Evolutionary conservation across 352 stramenopile genomes (phyloP).

Genomic region (Globisporangium cederbergense): DNA sequence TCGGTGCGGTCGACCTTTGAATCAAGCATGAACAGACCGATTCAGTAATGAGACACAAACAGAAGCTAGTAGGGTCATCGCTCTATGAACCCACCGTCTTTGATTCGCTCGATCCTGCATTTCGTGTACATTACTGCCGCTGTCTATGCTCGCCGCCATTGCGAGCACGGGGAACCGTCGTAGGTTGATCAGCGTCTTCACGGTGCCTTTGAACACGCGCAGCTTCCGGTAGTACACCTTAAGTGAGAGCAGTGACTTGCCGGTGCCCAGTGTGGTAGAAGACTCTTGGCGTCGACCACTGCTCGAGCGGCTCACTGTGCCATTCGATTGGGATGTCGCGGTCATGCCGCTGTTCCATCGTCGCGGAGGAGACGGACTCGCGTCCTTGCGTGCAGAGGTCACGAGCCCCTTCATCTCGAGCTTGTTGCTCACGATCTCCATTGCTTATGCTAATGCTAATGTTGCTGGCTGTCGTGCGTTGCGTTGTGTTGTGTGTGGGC

Average conservation of each 20-base stretch:
- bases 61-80: not conserved
- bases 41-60: too few species aligned
- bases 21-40: too few species aligned
- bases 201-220: slow-evolving; percentile 62
- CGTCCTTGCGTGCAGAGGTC: slow-evolving; percentile 14
- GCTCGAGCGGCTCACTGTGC: not conserved
- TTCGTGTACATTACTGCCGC: not conserved
- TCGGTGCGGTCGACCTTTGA: slow-evolving; percentile 22
- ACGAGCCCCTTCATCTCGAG: slow-evolving; percentile 12
- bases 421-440: slow-evolving; percentile 32
- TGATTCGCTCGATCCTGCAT: not conserved
- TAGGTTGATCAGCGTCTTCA: slow-evolving; percentile 63
- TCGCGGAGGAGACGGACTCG: slow-evolving; percentile 1
- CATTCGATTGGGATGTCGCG: not conserved
- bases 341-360: slow-evolving; percentile 27
- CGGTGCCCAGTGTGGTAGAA: slow-evolving; percentile 5
- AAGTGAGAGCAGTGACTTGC: slow-evolving; percentile 54
- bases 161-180: slow-evolving; percentile 21
- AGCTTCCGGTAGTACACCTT: slow-evolving; percentile 70
- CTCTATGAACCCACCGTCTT: not conserved
- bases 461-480: not conserved
- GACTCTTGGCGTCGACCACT: slow-evolving; percentile 10
- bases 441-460: not conserved
- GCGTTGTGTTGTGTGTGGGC: not conserved
- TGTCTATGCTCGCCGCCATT: not conserved